phyloP scores from a whole-genome alignment of 371 early-diverging fungal species.

The Rhizopus sp. region DNA sequence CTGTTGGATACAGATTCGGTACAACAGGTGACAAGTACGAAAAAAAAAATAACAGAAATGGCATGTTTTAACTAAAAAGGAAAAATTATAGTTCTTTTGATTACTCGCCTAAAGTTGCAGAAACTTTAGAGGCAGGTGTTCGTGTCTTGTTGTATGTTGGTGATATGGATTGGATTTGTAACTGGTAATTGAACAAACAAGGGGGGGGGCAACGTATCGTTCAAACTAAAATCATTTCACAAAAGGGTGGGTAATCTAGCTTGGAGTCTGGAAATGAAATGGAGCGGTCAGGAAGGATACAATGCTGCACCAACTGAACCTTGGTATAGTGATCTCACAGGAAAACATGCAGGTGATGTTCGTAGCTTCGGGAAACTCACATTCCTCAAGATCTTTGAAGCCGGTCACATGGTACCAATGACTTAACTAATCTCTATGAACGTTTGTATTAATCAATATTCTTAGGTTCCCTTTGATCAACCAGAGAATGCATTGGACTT shows the following conservation, averaged over 20 bases:
- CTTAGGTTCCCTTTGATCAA: constrained; percentile 65
- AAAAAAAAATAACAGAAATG: constrained; percentile 19
- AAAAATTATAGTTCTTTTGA: constrained; percentile 10
- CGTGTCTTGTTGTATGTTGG: constrained; percentile 79
- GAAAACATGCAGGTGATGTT: constrained; percentile 69
- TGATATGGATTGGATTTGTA: constrained; percentile 34
- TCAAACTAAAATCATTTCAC: not conserved
- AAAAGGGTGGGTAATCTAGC: constrained; percentile 83
- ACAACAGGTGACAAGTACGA: constrained; percentile 81
- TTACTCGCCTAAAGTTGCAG: constrained; percentile 41
- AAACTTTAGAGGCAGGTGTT: constrained; percentile 57
- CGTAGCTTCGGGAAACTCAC: constrained; percentile 67
- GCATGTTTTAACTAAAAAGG: constrained; percentile 19
- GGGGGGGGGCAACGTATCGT: not conserved
- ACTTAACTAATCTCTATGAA: not conserved
- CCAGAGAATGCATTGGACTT: constrained; percentile 56
- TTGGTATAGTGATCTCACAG: constrained; percentile 41
- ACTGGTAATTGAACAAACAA: constrained; percentile 17
- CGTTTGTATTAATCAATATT: not conserved
- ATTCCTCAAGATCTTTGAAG: constrained; percentile 80
- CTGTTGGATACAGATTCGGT: constrained; percentile 73
- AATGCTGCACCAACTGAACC: constrained; percentile 52
- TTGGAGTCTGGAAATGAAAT: constrained; percentile 76
- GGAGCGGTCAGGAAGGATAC: constrained; percentile 74
- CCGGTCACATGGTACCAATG: constrained; percentile 80